Percentiles rank a stretch among this genome's conserved stretches.
phyloP scores from a whole-genome alignment of 2,329 filamentous ascomycete species.

The Pezicula carpinea region DNA sequence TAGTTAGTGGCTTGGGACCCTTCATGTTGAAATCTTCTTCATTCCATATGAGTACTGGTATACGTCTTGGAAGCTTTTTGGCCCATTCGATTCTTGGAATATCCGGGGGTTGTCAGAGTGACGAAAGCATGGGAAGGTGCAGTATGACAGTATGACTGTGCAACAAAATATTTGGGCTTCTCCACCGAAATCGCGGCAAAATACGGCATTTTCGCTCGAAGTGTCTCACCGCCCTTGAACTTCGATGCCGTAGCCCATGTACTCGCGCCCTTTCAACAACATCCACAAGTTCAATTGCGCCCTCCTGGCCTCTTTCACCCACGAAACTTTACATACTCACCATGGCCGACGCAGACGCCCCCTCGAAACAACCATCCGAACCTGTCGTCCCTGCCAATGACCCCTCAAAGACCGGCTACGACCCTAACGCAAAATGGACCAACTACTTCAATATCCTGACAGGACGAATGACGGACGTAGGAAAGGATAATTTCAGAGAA shows the following conservation, averaged over 20 bases:
- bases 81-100: background rate
- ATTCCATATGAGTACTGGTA: too few relatives aligned
- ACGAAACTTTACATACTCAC: background rate
- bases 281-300: conserved; percentile 3
- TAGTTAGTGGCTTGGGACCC: conserved; percentile 50
- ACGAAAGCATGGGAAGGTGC: background rate
- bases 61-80: too few relatives aligned
- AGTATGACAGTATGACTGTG: conserved; percentile 1
- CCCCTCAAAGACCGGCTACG: conserved; percentile 57
- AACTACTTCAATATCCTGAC: conserved; percentile 83
- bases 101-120: background rate
- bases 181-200: conserved; percentile 15
- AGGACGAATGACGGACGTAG: conserved; percentile 64
- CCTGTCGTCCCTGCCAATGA: conserved; percentile 39
- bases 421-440: conserved; percentile 62
- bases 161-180: background rate
- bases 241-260: too few relatives aligned
- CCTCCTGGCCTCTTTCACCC: conserved; percentile 4
- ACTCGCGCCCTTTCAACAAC: conserved; percentile 5
- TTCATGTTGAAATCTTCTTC: conserved; percentile 42
- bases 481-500: conserved; percentile 71
- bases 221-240: conserved; percentile 5
- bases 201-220: conserved; percentile 3
- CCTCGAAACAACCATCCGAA: conserved; percentile 1
- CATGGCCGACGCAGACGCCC: conserved; percentile 8